A percentile compares a stretch with the other conserved stretches of the same genome.
These are phyloP conservation scores for Beauveria asiatica DNA, from an alignment of 2,329 filamentous ascomycete species.

Conservation along the genomic window DNA sequence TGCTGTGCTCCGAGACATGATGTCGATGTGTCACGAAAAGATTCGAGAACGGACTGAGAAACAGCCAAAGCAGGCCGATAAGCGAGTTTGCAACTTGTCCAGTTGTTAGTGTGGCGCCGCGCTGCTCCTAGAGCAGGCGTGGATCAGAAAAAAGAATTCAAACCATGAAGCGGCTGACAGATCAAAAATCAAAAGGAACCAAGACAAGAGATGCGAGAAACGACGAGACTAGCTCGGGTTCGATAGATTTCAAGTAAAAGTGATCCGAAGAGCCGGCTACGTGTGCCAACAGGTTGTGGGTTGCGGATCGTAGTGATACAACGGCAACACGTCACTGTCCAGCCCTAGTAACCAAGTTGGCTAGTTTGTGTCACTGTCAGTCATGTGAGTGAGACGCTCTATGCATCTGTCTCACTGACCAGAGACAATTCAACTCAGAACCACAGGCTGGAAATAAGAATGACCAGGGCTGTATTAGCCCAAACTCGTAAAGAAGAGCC, in stretches of 20 bases:
- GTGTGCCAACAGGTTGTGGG: not conserved
- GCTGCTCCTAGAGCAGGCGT: not conserved
- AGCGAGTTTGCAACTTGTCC: not conserved
- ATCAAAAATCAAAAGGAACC: not conserved
- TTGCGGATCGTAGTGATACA: constrained; percentile 2
- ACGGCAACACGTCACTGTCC: constrained; percentile 1
- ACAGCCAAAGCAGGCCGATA: not conserved
- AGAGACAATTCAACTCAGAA: not conserved
- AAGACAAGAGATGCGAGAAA: not conserved
- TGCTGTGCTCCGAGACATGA: not conserved
- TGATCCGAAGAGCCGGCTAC: not conserved
- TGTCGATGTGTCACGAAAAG: not conserved
- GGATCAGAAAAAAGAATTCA: not conserved
- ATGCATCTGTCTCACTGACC: not conserved
- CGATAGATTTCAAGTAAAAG: not conserved
- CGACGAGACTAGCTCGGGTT: not conserved
- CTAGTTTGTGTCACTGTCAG: no score
- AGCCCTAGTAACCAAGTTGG: not conserved
- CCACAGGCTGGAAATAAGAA: not conserved
- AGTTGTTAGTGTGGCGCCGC: not conserved
- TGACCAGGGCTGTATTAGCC: not conserved
- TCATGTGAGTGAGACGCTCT: not conserved
- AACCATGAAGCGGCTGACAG: not conserved
- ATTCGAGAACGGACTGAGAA: no score
- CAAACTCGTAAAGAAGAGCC: not conserved